Base-by-base conservation (phyloP, 2,329 filamentous ascomycete species). In the Fusarium sp. region DNA sequence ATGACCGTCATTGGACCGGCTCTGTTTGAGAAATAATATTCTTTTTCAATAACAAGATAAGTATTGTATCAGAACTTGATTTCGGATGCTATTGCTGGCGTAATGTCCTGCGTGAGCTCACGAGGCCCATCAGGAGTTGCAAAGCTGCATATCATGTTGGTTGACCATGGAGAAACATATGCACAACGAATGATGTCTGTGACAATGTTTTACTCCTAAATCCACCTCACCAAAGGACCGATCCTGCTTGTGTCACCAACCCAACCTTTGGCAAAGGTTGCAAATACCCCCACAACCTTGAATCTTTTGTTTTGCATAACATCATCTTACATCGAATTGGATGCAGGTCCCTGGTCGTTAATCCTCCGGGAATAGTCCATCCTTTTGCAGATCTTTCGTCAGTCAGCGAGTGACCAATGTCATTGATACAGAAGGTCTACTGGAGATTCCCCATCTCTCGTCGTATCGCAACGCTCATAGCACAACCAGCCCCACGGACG, bases 341-440 rank as follows among this genome's bases (percentile, higher is more conserved):
- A 77, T 64, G 73, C 75, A 77, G 73, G 75, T 77, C 69, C 73
- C 64, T 72, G 59, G 65, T 52, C 56, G 65, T 56, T 57, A 75
- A 77, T 70, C 72, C 61, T 71, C 64, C 64, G 72, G 60, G 46
- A 66, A 59, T 50, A 59, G 56, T 37, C 56, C 44, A 56, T 57
- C 58, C 52, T 50, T 73, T 68, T 72, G 71, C 57, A 74, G 71
- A 74, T 72, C 71, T 52, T 52, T 52, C 64, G 43, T 56, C 64
- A 54, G 64, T 60, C 64, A 54, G 57, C 47, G 56, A 60, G 54
- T 43, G 59, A 56, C 67, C 63, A 72, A 69, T 69, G 59, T 59
- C 32, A 16, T 57, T 54, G 38, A 59, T 37, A 28, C 30, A 44
- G 54, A 57, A 69, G 42, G 50, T 69, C 60, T 56, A 69, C 63